Evolutionary conservation across 192 early-diverging fungal genomes (phyloP).

Genomic region (Gonapodya prolifera): DNA sequence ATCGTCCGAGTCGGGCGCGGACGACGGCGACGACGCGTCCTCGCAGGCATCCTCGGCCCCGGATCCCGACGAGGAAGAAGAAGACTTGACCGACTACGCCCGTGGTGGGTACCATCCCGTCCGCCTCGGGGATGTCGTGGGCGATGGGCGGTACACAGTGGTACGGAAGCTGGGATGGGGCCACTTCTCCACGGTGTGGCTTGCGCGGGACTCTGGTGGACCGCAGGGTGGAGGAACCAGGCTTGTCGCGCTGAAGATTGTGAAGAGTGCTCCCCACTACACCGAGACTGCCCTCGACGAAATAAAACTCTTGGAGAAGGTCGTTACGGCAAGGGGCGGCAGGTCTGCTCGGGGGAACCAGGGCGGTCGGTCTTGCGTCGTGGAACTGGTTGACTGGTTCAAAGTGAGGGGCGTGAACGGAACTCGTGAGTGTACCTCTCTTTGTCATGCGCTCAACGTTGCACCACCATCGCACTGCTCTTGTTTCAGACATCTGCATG

Average conservation of each 20-base stretch:
- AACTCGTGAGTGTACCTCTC: too few species aligned
- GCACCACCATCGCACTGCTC: too few species aligned
- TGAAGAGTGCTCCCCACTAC: slow-evolving; percentile 91
- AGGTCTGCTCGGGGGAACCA: slow-evolving; percentile 45
- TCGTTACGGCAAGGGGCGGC: slow-evolving; percentile 48
- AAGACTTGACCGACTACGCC: slow-evolving; percentile 76
- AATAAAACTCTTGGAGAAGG: slow-evolving; percentile 79
- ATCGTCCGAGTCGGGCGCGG: background rate
- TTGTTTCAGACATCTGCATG: slow-evolving; percentile 97
- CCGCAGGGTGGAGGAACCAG: slow-evolving; percentile 36
- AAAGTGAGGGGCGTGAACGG: slow-evolving; percentile 80
- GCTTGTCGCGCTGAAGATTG: slow-evolving; percentile 91
- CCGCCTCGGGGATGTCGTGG: slow-evolving; percentile 66
- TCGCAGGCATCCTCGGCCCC: background rate
- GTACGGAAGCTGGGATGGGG: slow-evolving; percentile 96
- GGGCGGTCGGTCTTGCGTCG: slow-evolving; percentile 51
- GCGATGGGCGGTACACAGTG: slow-evolving; percentile 67
- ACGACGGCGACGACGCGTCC: background rate
- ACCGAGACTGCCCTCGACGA: slow-evolving; percentile 93
- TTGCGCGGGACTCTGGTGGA: slow-evolving; percentile 18
- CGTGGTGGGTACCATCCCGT: slow-evolving; percentile 84
- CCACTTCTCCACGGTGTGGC: slow-evolving; percentile 97
- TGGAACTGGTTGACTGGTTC: slow-evolving; percentile 87
- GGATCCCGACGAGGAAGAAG: slow-evolving; percentile 54
- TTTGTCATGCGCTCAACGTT: too few species aligned